Evolutionary conservation across 108 stramenopile species (phyloP).

Genomic region (Hondaea fermentalgiana): DNA sequence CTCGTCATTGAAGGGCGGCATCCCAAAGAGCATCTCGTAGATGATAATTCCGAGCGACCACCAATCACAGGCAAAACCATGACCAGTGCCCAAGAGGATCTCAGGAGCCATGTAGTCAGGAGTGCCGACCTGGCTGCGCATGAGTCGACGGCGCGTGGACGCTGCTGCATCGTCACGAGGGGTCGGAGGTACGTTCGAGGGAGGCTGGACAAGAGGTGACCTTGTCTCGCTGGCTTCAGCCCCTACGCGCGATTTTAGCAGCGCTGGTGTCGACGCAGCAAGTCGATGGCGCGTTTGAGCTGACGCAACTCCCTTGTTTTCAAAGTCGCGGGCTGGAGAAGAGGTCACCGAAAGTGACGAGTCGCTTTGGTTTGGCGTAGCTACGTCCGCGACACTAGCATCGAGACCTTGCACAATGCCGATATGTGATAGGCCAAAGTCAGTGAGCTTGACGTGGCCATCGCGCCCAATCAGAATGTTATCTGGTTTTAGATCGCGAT

Average conservation of each 20-base stretch:
- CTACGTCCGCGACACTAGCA: background rate
- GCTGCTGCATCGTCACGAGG: background rate
- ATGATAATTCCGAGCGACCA: constrained; percentile 88
- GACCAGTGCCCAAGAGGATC: constrained; percentile 81
- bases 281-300: background rate
- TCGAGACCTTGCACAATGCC: constrained; percentile 5
- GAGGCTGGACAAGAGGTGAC: no score
- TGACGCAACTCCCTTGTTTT: background rate
- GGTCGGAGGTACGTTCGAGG: no score
- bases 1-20: constrained; percentile 93
- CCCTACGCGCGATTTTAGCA: no score
- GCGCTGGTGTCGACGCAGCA: no score
- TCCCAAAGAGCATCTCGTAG: constrained; percentile 95
- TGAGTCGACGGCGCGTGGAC: background rate
- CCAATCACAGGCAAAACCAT: constrained; percentile 90
- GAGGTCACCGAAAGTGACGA: background rate
- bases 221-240: no score
- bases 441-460: constrained; percentile 38
- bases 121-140: constrained; percentile 70
- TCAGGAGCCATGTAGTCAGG: constrained; percentile 97
- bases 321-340: background rate
- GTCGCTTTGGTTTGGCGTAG: background rate
- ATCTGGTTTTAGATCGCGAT: constrained; percentile 43
- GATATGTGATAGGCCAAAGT: constrained; percentile 54
- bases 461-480: constrained; percentile 34